Percentiles rank a stretch among this genome's conserved stretches.
Conservation (phyloP, 306 rosid genomes). For the Alnus glutinosa region DNA sequence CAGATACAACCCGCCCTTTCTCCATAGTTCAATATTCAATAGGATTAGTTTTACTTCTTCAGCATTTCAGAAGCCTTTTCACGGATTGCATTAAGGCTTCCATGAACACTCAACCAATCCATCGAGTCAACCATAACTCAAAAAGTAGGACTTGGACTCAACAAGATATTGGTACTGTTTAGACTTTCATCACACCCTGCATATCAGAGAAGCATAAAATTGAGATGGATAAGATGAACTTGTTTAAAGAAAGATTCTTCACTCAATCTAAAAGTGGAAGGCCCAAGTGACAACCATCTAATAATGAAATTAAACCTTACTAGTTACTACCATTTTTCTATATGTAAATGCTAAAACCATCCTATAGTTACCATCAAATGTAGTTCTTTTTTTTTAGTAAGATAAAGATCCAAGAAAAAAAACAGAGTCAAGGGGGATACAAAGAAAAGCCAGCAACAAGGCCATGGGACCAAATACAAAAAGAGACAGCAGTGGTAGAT, state of each 20-base stretch:
- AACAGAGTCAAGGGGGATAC: no score
- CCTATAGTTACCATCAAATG: neutral
- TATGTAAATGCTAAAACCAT: neutral
- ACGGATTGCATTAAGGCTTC: neutral
- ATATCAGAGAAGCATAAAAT: neutral
- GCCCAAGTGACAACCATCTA: neutral
- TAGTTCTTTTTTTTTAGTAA: neutral
- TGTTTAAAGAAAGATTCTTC: neutral
- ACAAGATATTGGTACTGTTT: neutral
- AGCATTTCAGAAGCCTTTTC: neutral
- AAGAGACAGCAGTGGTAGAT: no score
- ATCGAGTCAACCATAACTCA: no score
- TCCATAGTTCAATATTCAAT: neutral
- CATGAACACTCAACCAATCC: neutral
- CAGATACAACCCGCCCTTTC: neutral
- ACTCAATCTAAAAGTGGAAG: neutral
- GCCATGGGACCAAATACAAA: no score
- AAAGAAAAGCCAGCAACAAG: no score
- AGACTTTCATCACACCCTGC: neutral
- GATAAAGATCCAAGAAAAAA: no score
- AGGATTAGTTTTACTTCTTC: neutral
- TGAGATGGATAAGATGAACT: neutral
- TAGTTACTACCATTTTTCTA: neutral
- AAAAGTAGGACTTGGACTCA: neutral
- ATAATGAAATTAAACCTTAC: neutral